Conservation (phyloP, 352 stramenopile species). For the Phytopythium delawarense region DNA sequence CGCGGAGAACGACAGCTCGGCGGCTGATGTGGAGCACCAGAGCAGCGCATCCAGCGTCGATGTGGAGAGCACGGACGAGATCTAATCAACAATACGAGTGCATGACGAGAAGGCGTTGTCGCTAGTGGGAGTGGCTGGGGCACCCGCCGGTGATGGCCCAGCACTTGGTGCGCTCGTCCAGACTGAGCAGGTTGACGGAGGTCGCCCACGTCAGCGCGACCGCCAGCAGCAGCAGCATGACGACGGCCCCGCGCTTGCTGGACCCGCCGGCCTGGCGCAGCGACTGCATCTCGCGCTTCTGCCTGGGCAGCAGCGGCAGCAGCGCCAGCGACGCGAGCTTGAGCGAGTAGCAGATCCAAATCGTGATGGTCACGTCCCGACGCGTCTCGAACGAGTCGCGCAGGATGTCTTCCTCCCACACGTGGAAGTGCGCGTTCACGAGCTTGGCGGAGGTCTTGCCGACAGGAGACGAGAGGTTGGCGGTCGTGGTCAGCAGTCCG, state of each 20-base stretch:
- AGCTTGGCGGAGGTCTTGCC: constrained; percentile 44
- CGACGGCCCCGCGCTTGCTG: constrained; percentile 30
- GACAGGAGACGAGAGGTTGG: constrained; percentile 45
- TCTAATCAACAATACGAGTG: not conserved
- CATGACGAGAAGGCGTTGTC: not conserved
- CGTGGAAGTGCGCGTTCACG: constrained; percentile 45
- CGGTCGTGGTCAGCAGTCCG: constrained; percentile 43
- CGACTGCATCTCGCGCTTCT: constrained; percentile 31
- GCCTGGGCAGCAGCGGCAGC: constrained; percentile 39
- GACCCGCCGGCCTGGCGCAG: constrained; percentile 32
- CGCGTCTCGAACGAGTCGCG: constrained; percentile 39
- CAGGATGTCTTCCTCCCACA: constrained; percentile 50
- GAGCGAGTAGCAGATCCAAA: constrained; percentile 48
- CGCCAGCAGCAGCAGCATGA: constrained; percentile 33
- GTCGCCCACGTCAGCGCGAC: constrained; percentile 38
- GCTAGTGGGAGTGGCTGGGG: constrained; percentile 3
- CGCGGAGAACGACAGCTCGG: not conserved
- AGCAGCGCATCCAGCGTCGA: not conserved
- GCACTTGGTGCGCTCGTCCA: constrained; percentile 56
- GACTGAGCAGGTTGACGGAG: constrained; percentile 48
- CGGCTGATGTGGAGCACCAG: not conserved
- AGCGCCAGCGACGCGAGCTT: constrained; percentile 52
- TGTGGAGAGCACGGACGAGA: not conserved
- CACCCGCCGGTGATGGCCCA: constrained; percentile 62
- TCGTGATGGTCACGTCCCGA: constrained; percentile 51